Evolutionary conservation across 345 rosid genomes (phyloP), one percentile per base, ranked within the genome.

Genomic region (Eucalyptus regnans): DNA sequence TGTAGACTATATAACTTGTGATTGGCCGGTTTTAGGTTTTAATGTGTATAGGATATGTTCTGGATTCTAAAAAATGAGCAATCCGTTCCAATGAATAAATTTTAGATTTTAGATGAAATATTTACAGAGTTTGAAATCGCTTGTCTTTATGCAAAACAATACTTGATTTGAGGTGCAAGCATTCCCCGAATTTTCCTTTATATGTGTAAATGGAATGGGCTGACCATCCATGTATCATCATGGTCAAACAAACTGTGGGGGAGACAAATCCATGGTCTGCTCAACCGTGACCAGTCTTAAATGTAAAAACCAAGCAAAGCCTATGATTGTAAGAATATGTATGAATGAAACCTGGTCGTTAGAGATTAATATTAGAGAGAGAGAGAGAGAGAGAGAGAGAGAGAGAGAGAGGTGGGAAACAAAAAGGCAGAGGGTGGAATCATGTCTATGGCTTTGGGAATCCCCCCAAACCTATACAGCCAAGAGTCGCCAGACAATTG

Each of bases 31-130:
- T 52, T 52, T 5, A 3, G 0, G 25, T 52, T 52, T 52, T 20
- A 52, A 52, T 20, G 5, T 20, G 1, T 52, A 10, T 0, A 52
- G 0, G 25, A 52, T 52, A 52, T 0, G 0, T 52, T 52, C 0
- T 52, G 22, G 22, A 0, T 51, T 7, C 0, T 17, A 52, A 52
- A 52, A 52, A 0, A 0, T 52, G 0, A 8, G 1, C 25, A 20
- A 52, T 2, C 0, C 20, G 1, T 8, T 52, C 0, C 1, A 8
- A 52, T 0, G 7, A 52, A 9, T 18, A 52, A 52, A 0, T 20
- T 52, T 52, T 52, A 20, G 2, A 52, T 52, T 52, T 52, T 0
- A 3, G 0, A 52, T 20, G 10, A 0, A 20, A 0, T 0, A 0
- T 20, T 0, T 20, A 20, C 0, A 20, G 0, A 52, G 9, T 52